Evolutionary conservation across 2,329 filamentous ascomycete species (phyloP).

Genomic region (Cercospora canescens): DNA sequence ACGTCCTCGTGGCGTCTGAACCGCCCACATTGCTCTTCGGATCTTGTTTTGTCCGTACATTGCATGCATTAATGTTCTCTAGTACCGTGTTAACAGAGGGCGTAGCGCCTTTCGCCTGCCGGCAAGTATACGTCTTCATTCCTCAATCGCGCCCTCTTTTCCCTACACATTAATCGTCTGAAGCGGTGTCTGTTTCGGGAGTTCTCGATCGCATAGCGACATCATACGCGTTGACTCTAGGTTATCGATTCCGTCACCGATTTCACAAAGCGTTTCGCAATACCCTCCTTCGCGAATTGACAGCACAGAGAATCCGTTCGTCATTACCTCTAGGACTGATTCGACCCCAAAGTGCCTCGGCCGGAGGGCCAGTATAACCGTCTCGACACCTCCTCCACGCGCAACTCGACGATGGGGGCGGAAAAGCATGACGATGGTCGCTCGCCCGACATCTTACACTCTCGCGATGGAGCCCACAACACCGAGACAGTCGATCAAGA

Average conservation of each 20-base stretch:
- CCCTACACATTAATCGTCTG: neutral
- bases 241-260: neutral
- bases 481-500: constrained; percentile 31
- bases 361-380: constrained; percentile 11
- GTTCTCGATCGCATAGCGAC: neutral
- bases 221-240: neutral
- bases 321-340: neutral
- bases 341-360: neutral
- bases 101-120: neutral
- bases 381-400: neutral
- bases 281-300: neutral
- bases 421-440: neutral
- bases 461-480: constrained; percentile 20
- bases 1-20: neutral
- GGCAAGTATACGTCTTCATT: neutral
- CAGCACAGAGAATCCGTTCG: neutral
- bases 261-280: neutral
- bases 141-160: neutral
- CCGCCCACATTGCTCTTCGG: neutral
- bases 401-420: neutral
- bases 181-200: neutral
- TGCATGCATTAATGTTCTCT: neutral
- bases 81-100: neutral
- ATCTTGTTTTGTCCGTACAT: neutral
- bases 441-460: constrained; percentile 14